Evolutionary conservation across 768 basidiomycete genomes (phyloP), one percentile per base, ranked within the genome.

Genomic region (Krasilnikovozyma curviuscula): DNA sequence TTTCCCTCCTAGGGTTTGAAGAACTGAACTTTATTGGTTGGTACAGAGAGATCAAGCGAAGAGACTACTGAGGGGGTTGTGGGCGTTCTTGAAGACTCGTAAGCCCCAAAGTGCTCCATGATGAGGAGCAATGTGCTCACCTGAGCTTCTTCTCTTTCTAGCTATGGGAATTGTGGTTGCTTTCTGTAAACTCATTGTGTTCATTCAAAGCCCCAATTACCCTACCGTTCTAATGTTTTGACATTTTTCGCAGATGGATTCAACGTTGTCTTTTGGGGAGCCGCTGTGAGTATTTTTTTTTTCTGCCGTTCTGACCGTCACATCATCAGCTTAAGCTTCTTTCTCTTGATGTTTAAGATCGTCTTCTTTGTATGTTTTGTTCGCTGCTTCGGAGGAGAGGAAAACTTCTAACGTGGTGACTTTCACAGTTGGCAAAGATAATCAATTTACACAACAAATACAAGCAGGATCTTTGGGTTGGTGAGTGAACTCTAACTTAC

Each of bases 21-120:
- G n/a, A n/a, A n/a, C n/a, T n/a, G n/a, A n/a, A n/a, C n/a, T n/a
- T n/a, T n/a, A n/a, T n/a, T n/a, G n/a, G n/a, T n/a, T n/a, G n/a
- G n/a, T n/a, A n/a, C n/a, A 75, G 48, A 72, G 73, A 14, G 74
- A 76, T 14, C 74, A 71, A 49, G 63, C 72, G 46, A 69, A 72
- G 48, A 71, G 78, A 16, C 76, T 72, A 0, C 60, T 79, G 56
- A 68, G 69, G 55, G 83, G 83, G 3, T 66, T 85, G 3, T 82
- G 83, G 80, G 71, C 78, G 2, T 88, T 83, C 59, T 62, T 85
- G 49, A 83, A 81, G 66, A 88, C 83, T 46, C 83, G 78, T 79
- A 65, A 53, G 75, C 68, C 12, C 9, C 37, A 40, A 48, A 19
- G 46, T 37, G 28, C 16, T 7, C 8, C 18, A 18, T 10, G 35